A percentile compares a stretch with the other conserved stretches of the same genome.
These are phyloP conservation scores for Termitomyces sp. DNA, from an alignment of 768 basidiomycete genomes.

Conservation along the genomic window DNA sequence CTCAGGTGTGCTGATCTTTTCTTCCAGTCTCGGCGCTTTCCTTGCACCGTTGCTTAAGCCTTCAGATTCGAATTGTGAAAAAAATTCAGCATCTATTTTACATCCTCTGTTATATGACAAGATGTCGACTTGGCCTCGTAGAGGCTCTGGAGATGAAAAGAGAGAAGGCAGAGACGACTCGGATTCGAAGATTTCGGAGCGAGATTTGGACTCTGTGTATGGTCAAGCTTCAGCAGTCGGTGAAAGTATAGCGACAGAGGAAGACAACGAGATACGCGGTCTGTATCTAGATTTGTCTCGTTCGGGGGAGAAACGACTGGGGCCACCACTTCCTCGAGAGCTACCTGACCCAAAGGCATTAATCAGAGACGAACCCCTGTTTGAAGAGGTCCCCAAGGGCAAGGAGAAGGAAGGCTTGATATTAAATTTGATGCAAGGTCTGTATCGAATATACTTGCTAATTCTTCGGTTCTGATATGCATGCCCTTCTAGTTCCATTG, in stretches of 20 bases:
- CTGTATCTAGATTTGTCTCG: conserved; percentile 4
- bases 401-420: conserved; percentile 18
- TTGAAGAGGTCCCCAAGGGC: conserved; percentile 36
- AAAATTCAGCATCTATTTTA: conserved; percentile 22
- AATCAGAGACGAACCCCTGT: conserved; percentile 54
- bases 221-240: conserved; percentile 10
- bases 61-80: conserved; percentile 7
- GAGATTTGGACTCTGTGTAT: conserved; percentile 9
- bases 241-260: background rate
- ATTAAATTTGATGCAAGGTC: conserved; percentile 10
- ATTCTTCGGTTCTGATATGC: background rate
- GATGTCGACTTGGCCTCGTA: background rate
- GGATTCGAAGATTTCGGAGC: conserved; percentile 24
- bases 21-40: conserved; percentile 34
- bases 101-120: conserved; percentile 4
- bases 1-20: background rate
- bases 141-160: background rate
- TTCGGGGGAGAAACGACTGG: conserved; percentile 2
- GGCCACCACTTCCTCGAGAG: conserved; percentile 10
- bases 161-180: background rate
- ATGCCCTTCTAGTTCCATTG: conserved; percentile 42
- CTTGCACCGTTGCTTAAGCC: conserved; percentile 27
- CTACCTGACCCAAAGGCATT: conserved; percentile 24
- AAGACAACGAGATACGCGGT: conserved; percentile 5
- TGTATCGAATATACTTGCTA: background rate